Percentiles rank a stretch among this genome's conserved stretches.
These are phyloP conservation scores for Pugionium dolabratum DNA, from an alignment of 345 rosid species.

Conservation along the genomic window DNA sequence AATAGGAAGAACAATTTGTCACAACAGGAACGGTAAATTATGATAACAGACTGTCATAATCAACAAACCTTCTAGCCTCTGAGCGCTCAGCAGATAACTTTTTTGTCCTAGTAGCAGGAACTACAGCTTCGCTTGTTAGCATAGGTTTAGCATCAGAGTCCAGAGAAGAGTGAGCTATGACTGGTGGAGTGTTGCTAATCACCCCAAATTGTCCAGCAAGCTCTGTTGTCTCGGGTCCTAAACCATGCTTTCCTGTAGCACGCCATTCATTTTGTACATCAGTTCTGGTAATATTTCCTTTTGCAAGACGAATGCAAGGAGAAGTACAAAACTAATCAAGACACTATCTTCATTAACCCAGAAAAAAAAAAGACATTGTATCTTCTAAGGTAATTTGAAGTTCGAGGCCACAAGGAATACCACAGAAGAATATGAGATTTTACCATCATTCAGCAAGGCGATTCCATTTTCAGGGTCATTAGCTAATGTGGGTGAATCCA, in stretches of 20 bases:
- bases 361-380: background rate
- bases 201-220: slow-evolving; percentile 53
- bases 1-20: slow-evolving; percentile 1
- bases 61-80: slow-evolving; percentile 70
- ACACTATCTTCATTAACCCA: background rate
- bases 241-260: slow-evolving; percentile 47
- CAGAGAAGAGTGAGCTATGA: slow-evolving; percentile 55
- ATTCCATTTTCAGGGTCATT: slow-evolving; percentile 42
- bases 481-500: slow-evolving; percentile 57
- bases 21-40: background rate
- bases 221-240: slow-evolving; percentile 52
- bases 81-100: slow-evolving; percentile 70
- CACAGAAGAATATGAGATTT: slow-evolving; percentile 17
- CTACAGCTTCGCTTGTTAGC: slow-evolving; percentile 53
- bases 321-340: slow-evolving; percentile 17
- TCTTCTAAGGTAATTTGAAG: slow-evolving; percentile 2
- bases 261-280: slow-evolving; percentile 52
- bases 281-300: slow-evolving; percentile 30
- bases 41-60: background rate
- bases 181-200: slow-evolving; percentile 52
- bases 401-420: slow-evolving; percentile 1
- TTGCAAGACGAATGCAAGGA: background rate
- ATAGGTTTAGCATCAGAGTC: slow-evolving; percentile 58
- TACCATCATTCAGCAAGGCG: slow-evolving; percentile 56
- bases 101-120: slow-evolving; percentile 60